These are phyloP conservation scores for Chlorella sp. DNA, from an alignment of 139 green algal genomes.

Conservation along the genomic window DNA sequence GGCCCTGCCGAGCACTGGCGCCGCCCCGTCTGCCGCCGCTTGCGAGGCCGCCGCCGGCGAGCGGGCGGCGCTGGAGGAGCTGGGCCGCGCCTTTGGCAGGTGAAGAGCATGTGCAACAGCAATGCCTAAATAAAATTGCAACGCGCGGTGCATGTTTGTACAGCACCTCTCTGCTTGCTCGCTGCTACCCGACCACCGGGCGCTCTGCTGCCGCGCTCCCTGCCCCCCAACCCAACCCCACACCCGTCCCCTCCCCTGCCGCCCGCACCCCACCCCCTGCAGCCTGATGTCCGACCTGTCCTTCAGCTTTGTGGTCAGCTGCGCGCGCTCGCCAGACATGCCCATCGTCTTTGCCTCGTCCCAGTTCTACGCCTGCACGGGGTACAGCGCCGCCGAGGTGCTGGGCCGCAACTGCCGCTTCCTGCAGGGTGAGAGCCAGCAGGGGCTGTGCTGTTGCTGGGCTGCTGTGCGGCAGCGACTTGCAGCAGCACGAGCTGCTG, in stretches of 20 bases:
- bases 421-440: constrained; percentile 51
- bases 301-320: constrained; percentile 38
- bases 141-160: no score
- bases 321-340: constrained; percentile 49
- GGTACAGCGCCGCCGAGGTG: constrained; percentile 64
- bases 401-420: constrained; percentile 76
- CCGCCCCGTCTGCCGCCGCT: no score
- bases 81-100: not conserved
- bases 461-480: not conserved
- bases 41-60: not conserved
- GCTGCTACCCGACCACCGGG: no score
- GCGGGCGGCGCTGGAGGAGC: not conserved
- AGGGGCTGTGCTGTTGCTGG: not conserved
- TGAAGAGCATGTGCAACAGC: no score
- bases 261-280: no score
- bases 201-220: no score
- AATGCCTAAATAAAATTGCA: no score
- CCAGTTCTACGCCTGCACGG: constrained; percentile 64
- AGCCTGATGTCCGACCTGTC: constrained; percentile 14
- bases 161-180: no score
- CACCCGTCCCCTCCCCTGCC: no score
- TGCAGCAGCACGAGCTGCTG: not conserved
- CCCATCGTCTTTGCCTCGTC: constrained; percentile 65
- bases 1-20: no score
- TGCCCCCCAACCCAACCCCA: no score